A percentile compares a stretch with the other conserved stretches of the same genome.
These are phyloP conservation scores for Leccinum solheimii DNA, from an alignment of 1,284 basidiomycete species.

Conservation along the genomic window DNA sequence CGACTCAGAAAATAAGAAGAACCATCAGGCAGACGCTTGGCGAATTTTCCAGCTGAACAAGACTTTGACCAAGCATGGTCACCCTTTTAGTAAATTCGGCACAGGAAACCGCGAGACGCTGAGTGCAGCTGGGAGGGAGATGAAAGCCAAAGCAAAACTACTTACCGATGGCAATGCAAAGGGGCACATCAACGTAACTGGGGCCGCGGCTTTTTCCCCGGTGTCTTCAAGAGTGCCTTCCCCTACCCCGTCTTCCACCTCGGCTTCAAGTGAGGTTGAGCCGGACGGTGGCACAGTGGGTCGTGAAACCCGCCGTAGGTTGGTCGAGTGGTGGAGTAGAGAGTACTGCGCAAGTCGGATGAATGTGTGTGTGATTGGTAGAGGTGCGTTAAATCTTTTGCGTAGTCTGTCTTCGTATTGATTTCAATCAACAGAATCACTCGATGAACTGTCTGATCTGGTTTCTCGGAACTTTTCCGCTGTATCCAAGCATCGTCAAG, in stretches of 20 bases:
- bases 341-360: constrained; percentile 96
- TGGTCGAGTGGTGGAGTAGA: constrained; percentile 93
- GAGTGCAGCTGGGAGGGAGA: constrained; percentile 63
- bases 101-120: constrained; percentile 89
- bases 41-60: constrained; percentile 98
- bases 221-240: constrained; percentile 59
- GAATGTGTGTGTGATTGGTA: constrained; percentile 89
- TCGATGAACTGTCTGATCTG: constrained; percentile 75
- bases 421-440: constrained; percentile 56
- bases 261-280: constrained; percentile 56
- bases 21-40: constrained; percentile 94
- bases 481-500: constrained; percentile 68
- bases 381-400: constrained; percentile 51
- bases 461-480: constrained; percentile 79
- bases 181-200: constrained; percentile 5
- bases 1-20: constrained; percentile 98
- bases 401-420: neutral
- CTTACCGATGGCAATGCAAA: constrained; percentile 13
- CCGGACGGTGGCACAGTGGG: constrained; percentile 77
- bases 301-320: constrained; percentile 84
- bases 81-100: constrained; percentile 93
- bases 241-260: constrained; percentile 59
- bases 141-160: constrained; percentile 51
- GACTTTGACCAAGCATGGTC: constrained; percentile 75
- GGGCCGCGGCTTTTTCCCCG: constrained; percentile 45